A percentile compares a stretch with the other conserved stretches of the same genome.
These are phyloP conservation scores for Ascochyta rabiei DNA, from an alignment of 2,329 filamentous ascomycete genomes.

Conservation along the genomic window DNA sequence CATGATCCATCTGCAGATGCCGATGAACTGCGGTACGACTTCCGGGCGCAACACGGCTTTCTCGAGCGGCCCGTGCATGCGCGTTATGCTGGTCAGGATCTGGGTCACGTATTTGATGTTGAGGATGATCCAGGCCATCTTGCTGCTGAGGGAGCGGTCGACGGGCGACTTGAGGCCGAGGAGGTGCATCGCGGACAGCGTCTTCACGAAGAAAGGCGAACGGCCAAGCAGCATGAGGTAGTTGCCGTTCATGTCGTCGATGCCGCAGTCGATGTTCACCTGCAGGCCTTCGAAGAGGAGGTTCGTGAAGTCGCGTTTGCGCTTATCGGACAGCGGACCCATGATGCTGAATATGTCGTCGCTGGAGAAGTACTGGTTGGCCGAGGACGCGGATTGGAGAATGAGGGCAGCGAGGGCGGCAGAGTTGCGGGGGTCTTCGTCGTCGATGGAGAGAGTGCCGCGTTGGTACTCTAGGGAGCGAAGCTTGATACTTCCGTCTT, in stretches of 20 bases:
- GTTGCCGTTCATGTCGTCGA: constrained; percentile 67
- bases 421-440: constrained; percentile 41
- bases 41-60: constrained; percentile 45
- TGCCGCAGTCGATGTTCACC: constrained; percentile 76
- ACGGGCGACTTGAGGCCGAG: constrained; percentile 61
- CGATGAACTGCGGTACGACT: constrained; percentile 55
- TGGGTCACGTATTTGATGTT: constrained; percentile 72
- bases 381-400: constrained; percentile 51
- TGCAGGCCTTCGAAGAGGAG: constrained; percentile 61
- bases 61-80: constrained; percentile 57
- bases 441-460: constrained; percentile 37
- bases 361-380: constrained; percentile 53
- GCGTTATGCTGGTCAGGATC: constrained; percentile 64
- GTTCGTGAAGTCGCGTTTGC: constrained; percentile 61
- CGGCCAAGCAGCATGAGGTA: constrained; percentile 46
- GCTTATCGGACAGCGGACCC: constrained; percentile 33
- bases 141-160: constrained; percentile 68
- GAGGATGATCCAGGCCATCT: constrained; percentile 75
- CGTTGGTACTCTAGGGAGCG: constrained; percentile 51
- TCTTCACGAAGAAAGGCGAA: constrained; percentile 75
- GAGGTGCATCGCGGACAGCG: constrained; percentile 78
- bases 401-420: constrained; percentile 51
- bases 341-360: constrained; percentile 57
- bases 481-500: constrained; percentile 52
- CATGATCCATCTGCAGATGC: constrained; percentile 78